phyloP scores from a whole-genome alignment of 805 yeast genomes.

The Cyberlindnera japonica region DNA sequence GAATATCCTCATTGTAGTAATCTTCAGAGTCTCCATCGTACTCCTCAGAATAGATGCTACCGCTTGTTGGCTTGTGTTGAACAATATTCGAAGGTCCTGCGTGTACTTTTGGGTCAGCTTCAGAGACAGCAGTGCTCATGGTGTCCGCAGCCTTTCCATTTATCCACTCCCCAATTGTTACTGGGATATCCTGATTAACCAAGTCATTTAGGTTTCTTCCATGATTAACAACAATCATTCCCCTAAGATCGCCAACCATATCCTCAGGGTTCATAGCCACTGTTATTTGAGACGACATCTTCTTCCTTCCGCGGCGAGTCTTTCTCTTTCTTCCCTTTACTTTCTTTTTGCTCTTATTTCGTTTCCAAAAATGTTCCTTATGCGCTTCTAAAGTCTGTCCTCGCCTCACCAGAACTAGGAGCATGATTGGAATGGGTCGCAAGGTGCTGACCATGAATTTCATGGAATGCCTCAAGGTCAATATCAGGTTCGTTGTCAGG shows the following conservation, averaged over 20 bases:
- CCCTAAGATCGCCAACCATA: conserved; percentile 13
- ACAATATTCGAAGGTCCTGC: conserved; percentile 10
- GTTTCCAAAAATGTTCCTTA: not conserved
- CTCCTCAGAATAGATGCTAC: conserved; percentile 29
- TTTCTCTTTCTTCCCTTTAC: conserved; percentile 1
- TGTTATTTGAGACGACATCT: conserved; percentile 1
- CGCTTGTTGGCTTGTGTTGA: conserved; percentile 3
- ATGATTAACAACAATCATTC: conserved; percentile 13
- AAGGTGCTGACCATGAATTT: not conserved
- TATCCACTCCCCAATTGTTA: conserved; percentile 11
- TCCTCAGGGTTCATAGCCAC: not conserved
- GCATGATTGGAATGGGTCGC: too few species aligned
- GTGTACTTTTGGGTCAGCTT: conserved; percentile 2
- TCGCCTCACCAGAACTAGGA: too few species aligned
- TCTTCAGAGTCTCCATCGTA: conserved; percentile 30
- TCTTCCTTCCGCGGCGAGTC: conserved; percentile 9
- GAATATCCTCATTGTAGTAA: conserved; percentile 8
- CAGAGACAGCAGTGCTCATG: too few species aligned
- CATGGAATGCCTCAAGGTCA: not conserved
- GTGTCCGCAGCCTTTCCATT: not conserved
- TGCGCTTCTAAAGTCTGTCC: conserved; percentile 3
- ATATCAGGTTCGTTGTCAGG: not conserved
- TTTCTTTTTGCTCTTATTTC: conserved; percentile 5
- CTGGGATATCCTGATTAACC: conserved; percentile 1
- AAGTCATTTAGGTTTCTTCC: conserved; percentile 5